Percentiles rank a stretch among this genome's conserved stretches.
phyloP scores from a whole-genome alignment of 257 asterid species.

The Phtheirospermum japonicum region DNA sequence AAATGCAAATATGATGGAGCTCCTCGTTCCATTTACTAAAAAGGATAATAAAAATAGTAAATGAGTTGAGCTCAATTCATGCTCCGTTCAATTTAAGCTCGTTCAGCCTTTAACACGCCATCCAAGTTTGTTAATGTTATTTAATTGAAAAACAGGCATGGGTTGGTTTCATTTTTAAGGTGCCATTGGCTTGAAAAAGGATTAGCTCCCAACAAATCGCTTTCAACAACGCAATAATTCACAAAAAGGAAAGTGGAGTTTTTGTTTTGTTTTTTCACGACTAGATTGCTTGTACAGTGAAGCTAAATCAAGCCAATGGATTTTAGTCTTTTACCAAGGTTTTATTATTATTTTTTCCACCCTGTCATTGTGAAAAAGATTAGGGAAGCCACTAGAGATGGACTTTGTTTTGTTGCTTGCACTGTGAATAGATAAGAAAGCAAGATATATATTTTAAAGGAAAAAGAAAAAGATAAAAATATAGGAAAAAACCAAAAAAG shows the following conservation, averaged over 20 bases:
- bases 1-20: too few relatives aligned
- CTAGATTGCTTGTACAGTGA: neutral
- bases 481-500: slow-evolving; percentile 33
- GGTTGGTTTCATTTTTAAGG: slow-evolving; percentile 7
- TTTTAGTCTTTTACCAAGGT: neutral
- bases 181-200: slow-evolving; percentile 1
- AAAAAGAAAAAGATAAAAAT: slow-evolving; percentile 22
- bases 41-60: too few relatives aligned
- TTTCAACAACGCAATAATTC: slow-evolving; percentile 19
- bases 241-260: neutral
- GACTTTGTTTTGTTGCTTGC: slow-evolving; percentile 28
- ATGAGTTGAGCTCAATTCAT: too few relatives aligned
- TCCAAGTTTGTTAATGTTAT: too few relatives aligned
- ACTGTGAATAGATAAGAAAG: slow-evolving; percentile 38
- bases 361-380: slow-evolving; percentile 31
- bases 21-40: too few relatives aligned
- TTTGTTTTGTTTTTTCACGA: too few relatives aligned
- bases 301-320: slow-evolving; percentile 1
- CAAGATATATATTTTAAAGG: neutral
- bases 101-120: too few relatives aligned
- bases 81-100: too few relatives aligned
- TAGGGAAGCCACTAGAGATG: slow-evolving; percentile 31
- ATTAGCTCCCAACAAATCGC: slow-evolving; percentile 15
- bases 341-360: slow-evolving; percentile 26
- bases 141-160: neutral